These are phyloP conservation scores for Biancaea sappan DNA, from an alignment of 306 rosid species.

Conservation along the genomic window DNA sequence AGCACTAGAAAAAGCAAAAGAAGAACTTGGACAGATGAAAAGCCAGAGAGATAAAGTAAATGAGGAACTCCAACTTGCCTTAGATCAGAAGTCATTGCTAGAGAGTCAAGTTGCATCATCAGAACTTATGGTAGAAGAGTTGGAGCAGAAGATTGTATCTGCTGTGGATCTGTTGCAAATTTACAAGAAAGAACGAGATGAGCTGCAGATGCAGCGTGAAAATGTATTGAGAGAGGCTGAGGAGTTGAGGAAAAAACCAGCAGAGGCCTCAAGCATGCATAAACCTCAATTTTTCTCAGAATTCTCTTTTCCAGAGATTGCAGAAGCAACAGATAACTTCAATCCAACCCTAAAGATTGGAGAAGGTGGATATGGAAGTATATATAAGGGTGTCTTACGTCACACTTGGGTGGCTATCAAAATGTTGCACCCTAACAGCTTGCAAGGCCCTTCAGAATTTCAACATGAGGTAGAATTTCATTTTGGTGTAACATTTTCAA, in stretches of 20 bases:
- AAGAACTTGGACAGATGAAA: constrained; percentile 52
- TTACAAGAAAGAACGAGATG: constrained; percentile 60
- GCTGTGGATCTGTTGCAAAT: constrained; percentile 52
- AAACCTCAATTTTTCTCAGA: constrained; percentile 61
- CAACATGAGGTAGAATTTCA: constrained; percentile 76
- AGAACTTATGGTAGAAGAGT: constrained; percentile 46
- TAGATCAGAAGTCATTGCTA: constrained; percentile 48
- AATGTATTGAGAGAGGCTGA: constrained; percentile 70
- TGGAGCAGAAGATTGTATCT: constrained; percentile 58
- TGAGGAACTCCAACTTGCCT: constrained; percentile 57
- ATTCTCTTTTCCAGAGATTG: constrained; percentile 61
- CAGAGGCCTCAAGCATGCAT: constrained; percentile 47
- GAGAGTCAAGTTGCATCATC: constrained; percentile 61
- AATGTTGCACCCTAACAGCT: constrained; percentile 50
- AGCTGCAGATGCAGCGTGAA: constrained; percentile 60
- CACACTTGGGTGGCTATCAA: constrained; percentile 87
- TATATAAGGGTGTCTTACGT: constrained; percentile 68
- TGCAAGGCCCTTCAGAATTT: constrained; percentile 78
- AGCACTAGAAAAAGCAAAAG: constrained; percentile 51
- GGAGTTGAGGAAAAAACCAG: constrained; percentile 62
- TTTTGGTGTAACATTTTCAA: constrained; percentile 19
- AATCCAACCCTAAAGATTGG: constrained; percentile 70
- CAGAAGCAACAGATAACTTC: constrained; percentile 68
- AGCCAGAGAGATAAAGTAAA: constrained; percentile 44
- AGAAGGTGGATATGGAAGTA: constrained; percentile 92